Base-by-base conservation (phyloP, 352 stramenopile genomes). In the Thraustochytrium striatum region DNA sequence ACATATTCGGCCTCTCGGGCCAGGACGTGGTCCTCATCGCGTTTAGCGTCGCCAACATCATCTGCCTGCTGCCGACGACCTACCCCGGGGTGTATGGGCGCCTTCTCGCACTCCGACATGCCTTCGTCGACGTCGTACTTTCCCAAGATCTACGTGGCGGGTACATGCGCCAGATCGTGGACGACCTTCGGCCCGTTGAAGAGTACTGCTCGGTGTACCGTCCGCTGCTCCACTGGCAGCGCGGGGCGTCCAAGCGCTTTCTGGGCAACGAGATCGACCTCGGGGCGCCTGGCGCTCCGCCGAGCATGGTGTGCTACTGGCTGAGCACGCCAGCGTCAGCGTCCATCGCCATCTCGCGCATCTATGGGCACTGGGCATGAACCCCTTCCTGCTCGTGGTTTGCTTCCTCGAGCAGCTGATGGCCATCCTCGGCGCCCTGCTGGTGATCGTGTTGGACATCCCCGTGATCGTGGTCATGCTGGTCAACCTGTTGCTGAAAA, bases 151-250 rank as follows among this genome's bases (percentile, higher is more conserved):
- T 73, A 73, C 44, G 62, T 61, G 16, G 41, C 25, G 47, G 47
- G 25, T 36, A 75, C 38, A 44, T 75, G 13, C 9, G 19, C 16
- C 65, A 75, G 50, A 58, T 75, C 35, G 7, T 75, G 16, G 41
- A 28, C 13, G 65, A 75, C 25, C 65, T 30, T 19, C 32, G 52
- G 0, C 41, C 65, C 8, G 65, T 70, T 8, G 65, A 75, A 28
- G 65, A 75, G 65, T 75, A 33, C 28, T 75, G 65, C 44, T 75
- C 65, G 3, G 65, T 75, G 28, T 75, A 68, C 5, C 65, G 65
- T n/a, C 65, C 65, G 28, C 30, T 75, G 13, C 33, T 75, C 39
- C 65, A 75, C 50, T 75, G 65, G 65, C 65, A 75, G 65, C 65
- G 33, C 8, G 39, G 39, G 13, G 30, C 50, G 5, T 32, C 2